Base-by-base conservation (phyloP, 495 filamentous ascomycete species). In the Neurospora tetraspora region DNA sequence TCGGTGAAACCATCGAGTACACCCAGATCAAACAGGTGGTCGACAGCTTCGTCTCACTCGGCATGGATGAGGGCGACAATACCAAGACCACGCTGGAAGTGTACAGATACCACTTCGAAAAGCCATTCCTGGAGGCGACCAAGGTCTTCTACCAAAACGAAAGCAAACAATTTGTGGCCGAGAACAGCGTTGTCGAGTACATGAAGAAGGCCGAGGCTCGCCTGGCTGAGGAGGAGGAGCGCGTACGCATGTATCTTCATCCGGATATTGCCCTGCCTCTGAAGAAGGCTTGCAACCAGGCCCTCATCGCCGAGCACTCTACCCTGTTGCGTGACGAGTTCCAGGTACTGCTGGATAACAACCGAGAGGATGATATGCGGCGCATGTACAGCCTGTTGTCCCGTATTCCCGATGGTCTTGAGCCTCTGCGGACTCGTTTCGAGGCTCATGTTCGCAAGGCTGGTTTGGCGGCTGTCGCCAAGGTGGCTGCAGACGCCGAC, bases 191-290 rank as follows among this genome's bases (percentile, higher is more conserved):
- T 8, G 94, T 99, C 38, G 96, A 99, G 78, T 99, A 98, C 82
- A 98, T 98, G 96, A 98, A 98, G 86, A 99, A 99, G 85, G 96
- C 96, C 18, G 96, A 98, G 81, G 83, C 90, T 23, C 90, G 96
- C n/a, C 82, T 99, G 65, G 86, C 91, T 3, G 96, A 99, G 81
- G 96, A 99, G 82, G 97, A 97, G 82, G 92, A 93, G 73, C 94
- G 95, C 42, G 96, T 98, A 9, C 89, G 91, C 68, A 88, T 99
- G 74, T 99, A 98, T 78, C 86, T 98, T 36, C 93, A 97, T 73
- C 87, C 87, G 11, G 96, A 99, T 79, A 98, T 98, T 75, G 91
- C 90, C 73, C 82, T 89, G 20, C 89, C 88, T 37, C 84, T 99
- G 71, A 96, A 93, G 83, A 94, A 94, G 75, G 89, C 89, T 3